Evolutionary conservation across 2,329 filamentous ascomycete species (phyloP).

Genomic region (Colletotrichum sp.): DNA sequence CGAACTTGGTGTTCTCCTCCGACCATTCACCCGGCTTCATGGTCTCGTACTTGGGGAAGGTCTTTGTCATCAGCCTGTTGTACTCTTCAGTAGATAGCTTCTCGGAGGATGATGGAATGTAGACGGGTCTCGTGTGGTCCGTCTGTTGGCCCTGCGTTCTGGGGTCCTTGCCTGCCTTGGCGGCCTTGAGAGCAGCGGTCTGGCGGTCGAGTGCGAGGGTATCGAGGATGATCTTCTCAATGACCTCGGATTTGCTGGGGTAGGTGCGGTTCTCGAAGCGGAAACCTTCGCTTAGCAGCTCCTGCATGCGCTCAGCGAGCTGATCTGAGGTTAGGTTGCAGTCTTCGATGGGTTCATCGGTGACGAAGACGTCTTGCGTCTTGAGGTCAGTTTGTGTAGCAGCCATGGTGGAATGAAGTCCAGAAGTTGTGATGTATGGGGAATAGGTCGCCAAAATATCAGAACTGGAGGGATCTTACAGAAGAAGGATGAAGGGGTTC

Average conservation of each 20-base stretch:
- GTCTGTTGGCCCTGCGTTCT: neutral
- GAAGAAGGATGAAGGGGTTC: neutral
- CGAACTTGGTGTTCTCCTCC: conserved; percentile 42
- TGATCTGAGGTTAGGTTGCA: neutral
- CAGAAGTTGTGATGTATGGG: neutral
- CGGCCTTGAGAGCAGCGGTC: neutral
- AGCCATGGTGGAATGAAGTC: neutral
- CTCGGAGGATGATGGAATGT: conserved; percentile 2
- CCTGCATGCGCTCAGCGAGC: neutral
- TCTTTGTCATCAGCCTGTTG: neutral
- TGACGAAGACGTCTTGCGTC: neutral
- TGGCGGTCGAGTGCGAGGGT: conserved; percentile 1
- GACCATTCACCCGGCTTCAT: conserved; percentile 21
- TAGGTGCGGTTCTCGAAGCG: neutral
- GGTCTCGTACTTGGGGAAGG: conserved; percentile 5
- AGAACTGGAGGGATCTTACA: neutral
- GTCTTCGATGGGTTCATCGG: neutral
- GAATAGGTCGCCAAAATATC: neutral
- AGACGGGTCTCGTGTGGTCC: neutral
- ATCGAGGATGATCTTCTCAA: neutral
- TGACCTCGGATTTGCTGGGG: neutral
- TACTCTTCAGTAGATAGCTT: conserved; percentile 1
- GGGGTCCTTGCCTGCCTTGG: neutral
- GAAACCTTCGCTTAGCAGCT: neutral
- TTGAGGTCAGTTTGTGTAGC: neutral